Evolutionary conservation across 768 basidiomycete genomes (phyloP).

Genomic region (Kwoniella mangroviensis): DNA sequence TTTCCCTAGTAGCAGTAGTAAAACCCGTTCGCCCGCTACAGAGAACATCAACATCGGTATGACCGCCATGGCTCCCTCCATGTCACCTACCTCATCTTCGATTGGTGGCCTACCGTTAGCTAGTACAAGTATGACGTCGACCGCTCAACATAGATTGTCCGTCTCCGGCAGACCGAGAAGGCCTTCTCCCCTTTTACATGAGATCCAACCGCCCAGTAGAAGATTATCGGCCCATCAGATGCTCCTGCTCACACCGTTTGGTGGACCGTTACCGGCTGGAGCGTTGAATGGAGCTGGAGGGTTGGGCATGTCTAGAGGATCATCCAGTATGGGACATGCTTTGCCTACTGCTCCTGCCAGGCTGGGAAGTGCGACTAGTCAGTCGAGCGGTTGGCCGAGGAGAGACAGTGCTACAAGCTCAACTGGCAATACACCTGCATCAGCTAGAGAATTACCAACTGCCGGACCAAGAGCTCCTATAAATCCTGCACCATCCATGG

Average conservation of each 20-base stretch:
- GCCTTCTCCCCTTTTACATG: constrained; percentile 42
- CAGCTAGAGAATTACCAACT: not conserved
- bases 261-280: constrained; percentile 30
- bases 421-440: not conserved
- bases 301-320: constrained; percentile 36
- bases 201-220: constrained; percentile 49
- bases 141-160: constrained; percentile 22
- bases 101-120: not conserved
- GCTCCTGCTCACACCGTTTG: constrained; percentile 49
- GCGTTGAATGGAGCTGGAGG: constrained; percentile 18
- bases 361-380: constrained; percentile 12
- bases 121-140: constrained; percentile 7
- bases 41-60: constrained; percentile 15
- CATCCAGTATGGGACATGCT: constrained; percentile 30
- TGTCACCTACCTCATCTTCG: constrained; percentile 21
- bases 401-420: constrained; percentile 12
- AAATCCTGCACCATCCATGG: constrained; percentile 10
- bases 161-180: constrained; percentile 23
- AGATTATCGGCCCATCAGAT: constrained; percentile 47
- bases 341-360: constrained; percentile 18
- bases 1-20: not conserved
- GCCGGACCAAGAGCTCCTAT: not conserved
- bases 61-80: constrained; percentile 9
- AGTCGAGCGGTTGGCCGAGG: constrained; percentile 22
- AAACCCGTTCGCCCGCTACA: not conserved